Conservation (phyloP, 2,329 filamentous ascomycete species). For the Alternaria postmessia region DNA sequence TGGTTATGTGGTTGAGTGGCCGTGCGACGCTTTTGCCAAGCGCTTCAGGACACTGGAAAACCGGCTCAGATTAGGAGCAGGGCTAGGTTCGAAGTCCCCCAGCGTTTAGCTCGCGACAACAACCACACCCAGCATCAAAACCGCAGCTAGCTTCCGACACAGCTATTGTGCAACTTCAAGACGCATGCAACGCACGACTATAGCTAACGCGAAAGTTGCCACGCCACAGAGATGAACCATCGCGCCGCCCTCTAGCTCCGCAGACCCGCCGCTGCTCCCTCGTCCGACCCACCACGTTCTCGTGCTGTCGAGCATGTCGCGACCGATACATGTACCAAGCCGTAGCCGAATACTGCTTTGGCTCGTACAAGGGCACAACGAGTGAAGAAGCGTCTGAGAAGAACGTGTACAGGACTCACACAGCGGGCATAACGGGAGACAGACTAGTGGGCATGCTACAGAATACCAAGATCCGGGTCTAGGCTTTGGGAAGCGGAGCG, state of each 20-base stretch:
- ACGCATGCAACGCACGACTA: conserved; percentile 8
- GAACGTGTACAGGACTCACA: conserved; percentile 13
- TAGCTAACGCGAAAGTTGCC: conserved; percentile 15
- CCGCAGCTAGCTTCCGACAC: conserved; percentile 8
- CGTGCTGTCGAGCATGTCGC: conserved; percentile 18
- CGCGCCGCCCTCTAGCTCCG: conserved; percentile 17
- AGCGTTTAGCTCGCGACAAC: conserved; percentile 5
- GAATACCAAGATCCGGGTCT: conserved; percentile 4
- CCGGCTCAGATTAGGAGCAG: conserved; percentile 9
- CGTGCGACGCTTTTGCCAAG: conserved; percentile 27
- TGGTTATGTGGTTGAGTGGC: background rate
- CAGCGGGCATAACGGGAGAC: conserved; percentile 14
- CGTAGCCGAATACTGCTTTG: conserved; percentile 16
- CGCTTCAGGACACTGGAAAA: conserved; percentile 10
- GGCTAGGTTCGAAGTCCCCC: background rate
- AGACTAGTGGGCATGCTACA: conserved; percentile 19
- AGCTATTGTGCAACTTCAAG: conserved; percentile 15
- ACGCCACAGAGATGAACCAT: conserved; percentile 14
- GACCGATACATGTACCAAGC: conserved; percentile 17
- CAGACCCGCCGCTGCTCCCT: conserved; percentile 17
- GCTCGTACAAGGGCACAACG: conserved; percentile 14
- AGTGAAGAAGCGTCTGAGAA: conserved; percentile 5
- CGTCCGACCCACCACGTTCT: conserved; percentile 15
- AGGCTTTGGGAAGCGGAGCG: conserved; percentile 21
- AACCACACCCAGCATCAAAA: conserved; percentile 12